phyloP scores from a whole-genome alignment of 73 alveolate genomes.

The Durusdinium trenchii region DNA sequence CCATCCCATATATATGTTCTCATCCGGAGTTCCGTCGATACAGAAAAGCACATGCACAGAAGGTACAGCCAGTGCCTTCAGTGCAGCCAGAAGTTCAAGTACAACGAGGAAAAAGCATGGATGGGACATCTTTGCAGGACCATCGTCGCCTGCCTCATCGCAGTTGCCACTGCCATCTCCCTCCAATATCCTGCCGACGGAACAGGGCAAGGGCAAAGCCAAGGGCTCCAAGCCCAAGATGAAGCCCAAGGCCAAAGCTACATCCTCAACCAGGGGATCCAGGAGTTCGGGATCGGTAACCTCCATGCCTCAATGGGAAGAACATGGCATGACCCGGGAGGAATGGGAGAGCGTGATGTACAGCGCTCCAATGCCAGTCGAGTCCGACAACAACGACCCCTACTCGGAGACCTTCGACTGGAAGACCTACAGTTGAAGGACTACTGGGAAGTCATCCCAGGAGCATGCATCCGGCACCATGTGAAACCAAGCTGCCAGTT shows the following conservation, averaged over 20 bases:
- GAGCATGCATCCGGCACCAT: not conserved
- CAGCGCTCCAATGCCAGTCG: not conserved
- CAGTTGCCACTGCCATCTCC: slow-evolving; percentile 13
- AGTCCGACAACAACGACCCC: no score
- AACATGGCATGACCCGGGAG: not conserved
- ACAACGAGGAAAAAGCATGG: not conserved
- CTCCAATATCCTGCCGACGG: not conserved
- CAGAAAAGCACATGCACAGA: slow-evolving; percentile 18
- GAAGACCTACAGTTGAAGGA: not conserved
- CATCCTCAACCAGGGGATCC: not conserved
- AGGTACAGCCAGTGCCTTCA: slow-evolving; percentile 10
- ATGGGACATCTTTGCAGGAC: not conserved
- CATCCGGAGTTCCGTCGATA: slow-evolving; percentile 23
- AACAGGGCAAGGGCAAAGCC: no score
- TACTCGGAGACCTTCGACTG: not conserved
- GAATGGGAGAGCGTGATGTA: not conserved
- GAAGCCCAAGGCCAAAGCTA: not conserved
- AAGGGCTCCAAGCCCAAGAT: not conserved
- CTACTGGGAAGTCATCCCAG: not conserved
- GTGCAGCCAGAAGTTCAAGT: slow-evolving; percentile 16
- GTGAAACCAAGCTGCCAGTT: not conserved
- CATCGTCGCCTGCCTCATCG: not conserved
- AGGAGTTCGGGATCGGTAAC: no score
- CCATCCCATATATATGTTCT: not conserved
- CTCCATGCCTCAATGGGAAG: no score